phyloP scores from a whole-genome alignment of 2,329 filamentous ascomycete species.

The Claviceps africana region DNA sequence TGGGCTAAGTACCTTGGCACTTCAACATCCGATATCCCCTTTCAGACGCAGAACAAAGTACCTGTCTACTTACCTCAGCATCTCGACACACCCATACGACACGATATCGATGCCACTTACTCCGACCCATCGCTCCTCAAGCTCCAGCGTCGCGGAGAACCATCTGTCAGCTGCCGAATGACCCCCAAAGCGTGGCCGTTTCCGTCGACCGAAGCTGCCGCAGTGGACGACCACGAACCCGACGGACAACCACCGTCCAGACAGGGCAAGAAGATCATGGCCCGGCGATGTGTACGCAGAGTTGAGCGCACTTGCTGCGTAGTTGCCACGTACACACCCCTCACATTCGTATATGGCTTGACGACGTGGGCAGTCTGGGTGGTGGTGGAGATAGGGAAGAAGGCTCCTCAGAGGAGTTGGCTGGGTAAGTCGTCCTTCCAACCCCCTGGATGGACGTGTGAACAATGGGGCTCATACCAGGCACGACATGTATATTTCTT shows the following conservation, averaged over 20 bases:
- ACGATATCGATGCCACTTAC: neutral
- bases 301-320: conserved; percentile 75
- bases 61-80: too few relatives aligned
- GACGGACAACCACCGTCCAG: conserved; percentile 5
- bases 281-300: conserved; percentile 51
- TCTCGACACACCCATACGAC: neutral
- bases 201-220: conserved; percentile 1
- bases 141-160: neutral
- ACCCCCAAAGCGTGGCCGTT: neutral
- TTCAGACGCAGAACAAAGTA: neutral
- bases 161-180: neutral
- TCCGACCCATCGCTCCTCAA: neutral
- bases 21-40: too few relatives aligned
- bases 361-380: conserved; percentile 95
- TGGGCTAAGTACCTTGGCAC: too few relatives aligned
- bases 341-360: conserved; percentile 74
- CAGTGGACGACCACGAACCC: conserved; percentile 8
- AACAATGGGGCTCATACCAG: neutral
- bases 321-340: conserved; percentile 68
- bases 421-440: conserved; percentile 30
- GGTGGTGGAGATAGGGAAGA: conserved; percentile 56
- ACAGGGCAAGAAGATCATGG: conserved; percentile 24
- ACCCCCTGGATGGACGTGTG: neutral
- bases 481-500: neutral
- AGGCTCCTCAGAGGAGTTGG: conserved; percentile 37